A percentile compares a stretch with the other conserved stretches of the same genome.
Evolutionary conservation across 805 yeast genomes (phyloP).

Genomic region (Nakazawaea wyomingensis): DNA sequence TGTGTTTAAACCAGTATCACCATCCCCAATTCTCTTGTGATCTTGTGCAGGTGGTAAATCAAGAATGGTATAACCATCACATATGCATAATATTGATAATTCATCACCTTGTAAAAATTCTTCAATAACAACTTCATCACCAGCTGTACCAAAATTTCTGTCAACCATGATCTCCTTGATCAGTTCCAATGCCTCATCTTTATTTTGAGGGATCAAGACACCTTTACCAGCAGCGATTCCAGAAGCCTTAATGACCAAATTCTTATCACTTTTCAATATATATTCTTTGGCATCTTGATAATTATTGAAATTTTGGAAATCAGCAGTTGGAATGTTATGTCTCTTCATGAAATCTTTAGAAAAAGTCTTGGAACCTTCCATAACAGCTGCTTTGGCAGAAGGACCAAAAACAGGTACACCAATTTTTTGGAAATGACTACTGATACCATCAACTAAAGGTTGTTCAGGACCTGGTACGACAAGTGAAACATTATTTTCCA

Average conservation of each 20-base stretch:
- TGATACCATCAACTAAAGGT: conserved; percentile 92
- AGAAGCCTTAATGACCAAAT: conserved; percentile 91
- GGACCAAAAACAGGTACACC: conserved; percentile 99
- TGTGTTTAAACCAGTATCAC: conserved; percentile 91
- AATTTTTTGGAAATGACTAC: conserved; percentile 62
- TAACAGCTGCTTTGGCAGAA: conserved; percentile 77
- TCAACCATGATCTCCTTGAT: conserved; percentile 85
- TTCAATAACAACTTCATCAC: conserved; percentile 92
- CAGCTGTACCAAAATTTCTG: conserved; percentile 87
- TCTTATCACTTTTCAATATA: conserved; percentile 58
- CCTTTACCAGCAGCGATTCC: conserved; percentile 99
- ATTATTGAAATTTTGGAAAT: conserved; percentile 73
- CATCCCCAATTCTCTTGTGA: conserved; percentile 92
- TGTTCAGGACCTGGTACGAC: conserved; percentile 99
- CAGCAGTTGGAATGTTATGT: conserved; percentile 93
- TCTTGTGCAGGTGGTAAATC: conserved; percentile 98
- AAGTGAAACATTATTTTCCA: conserved; percentile 55
- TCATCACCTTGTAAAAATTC: conserved; percentile 97
- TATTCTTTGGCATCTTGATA: conserved; percentile 73
- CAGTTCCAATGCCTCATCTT: conserved; percentile 81
- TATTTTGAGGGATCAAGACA: conserved; percentile 82
- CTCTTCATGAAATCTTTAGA: conserved; percentile 91
- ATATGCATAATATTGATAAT: conserved; percentile 82
- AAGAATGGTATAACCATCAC: conserved; percentile 88
- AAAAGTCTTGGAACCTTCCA: conserved; percentile 97